Base-by-base conservation (phyloP, 2,329 filamentous ascomycete species). In the Zasmidium cellare region DNA sequence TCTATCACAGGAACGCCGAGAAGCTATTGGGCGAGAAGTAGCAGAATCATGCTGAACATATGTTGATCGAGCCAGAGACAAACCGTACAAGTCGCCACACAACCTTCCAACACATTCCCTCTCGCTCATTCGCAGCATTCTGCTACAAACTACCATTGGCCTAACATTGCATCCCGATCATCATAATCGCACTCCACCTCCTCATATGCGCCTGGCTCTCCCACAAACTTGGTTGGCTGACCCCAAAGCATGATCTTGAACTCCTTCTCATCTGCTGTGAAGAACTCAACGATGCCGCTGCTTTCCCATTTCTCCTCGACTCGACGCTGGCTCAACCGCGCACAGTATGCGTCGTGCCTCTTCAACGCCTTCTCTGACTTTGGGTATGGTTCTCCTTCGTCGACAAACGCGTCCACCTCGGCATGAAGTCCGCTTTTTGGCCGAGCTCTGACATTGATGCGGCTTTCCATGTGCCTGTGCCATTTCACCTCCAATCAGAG, bases 1-100 rank as follows among this genome's bases (percentile, higher is more conserved):
- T 79, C 14, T 78, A 77, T 63, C 63, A 71, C 51, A 51, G 67
- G 11, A 79, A 79, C 64, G 76, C 75, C 3, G 62, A 69, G 59
- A 71, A 57, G 49, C 46, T 65, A 19, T 51, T 65, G 19, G 51
- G 38, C 16, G 35, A n/a, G 5, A 41, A 41, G 35, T 41, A 41
- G 35, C 7, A 16, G 35, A 18, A 9, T 41, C n/a, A 41, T 16
- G n/a, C 35, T 41, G 16, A 9, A n/a, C 12, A 3, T 16, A 6
- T 41, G 5, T 16, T n/a, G 7, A 14, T n/a, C 7, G n/a, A 16
- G 16, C 3, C 16, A 18, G 16, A 41, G 35, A 41, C 35, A 9
- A 14, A 41, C n/a, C 7, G n/a, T 41, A n/a, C n/a, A n/a, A n/a
- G n/a, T n/a, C n/a, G n/a, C n/a, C n/a, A n/a, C n/a, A n/a, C n/a